These are phyloP conservation scores for Pichia sp. DNA, from an alignment of 1,139 yeast species.

Conservation along the genomic window DNA sequence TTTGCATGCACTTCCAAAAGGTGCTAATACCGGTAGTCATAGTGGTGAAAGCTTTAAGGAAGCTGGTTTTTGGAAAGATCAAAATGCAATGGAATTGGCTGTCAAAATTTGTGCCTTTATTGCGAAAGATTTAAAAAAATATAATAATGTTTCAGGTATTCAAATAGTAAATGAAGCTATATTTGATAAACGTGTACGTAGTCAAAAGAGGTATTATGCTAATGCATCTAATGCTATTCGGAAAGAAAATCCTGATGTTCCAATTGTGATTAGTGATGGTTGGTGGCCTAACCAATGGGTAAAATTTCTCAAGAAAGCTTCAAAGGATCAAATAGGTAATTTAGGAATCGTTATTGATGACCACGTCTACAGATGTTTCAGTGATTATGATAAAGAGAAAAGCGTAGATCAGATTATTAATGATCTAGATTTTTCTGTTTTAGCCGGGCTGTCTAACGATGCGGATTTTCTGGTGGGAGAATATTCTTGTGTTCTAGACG, in stretches of 20 bases:
- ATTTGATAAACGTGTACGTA: constrained; percentile 46
- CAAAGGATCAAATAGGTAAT: constrained; percentile 33
- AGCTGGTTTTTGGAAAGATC: constrained; percentile 60
- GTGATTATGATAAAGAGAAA: constrained; percentile 65
- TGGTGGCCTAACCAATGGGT: constrained; percentile 89
- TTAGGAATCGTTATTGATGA: constrained; percentile 72
- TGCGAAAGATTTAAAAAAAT: constrained; percentile 48
- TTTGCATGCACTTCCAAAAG: constrained; percentile 86
- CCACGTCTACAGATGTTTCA: constrained; percentile 82
- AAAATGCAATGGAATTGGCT: constrained; percentile 41
- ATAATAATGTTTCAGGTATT: constrained; percentile 71
- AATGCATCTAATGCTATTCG: constrained; percentile 62
- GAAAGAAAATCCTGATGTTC: constrained; percentile 48
- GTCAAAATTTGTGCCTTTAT: constrained; percentile 51
- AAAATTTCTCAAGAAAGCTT: constrained; percentile 50
- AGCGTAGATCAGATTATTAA: constrained; percentile 56
- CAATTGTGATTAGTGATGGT: constrained; percentile 83
- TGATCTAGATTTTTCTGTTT: constrained; percentile 49
- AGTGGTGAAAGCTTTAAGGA: constrained; percentile 60
- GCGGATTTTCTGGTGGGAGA: constrained; percentile 85
- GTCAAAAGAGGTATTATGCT: constrained; percentile 59
- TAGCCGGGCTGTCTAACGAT: constrained; percentile 45
- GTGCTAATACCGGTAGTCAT: constrained; percentile 82
- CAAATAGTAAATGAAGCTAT: constrained; percentile 84
- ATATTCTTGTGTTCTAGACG: constrained; percentile 82